Evolutionary conservation across 768 basidiomycete genomes (phyloP), one percentile per base, ranked within the genome.

Genomic region (Macrolepiota albuminosa): DNA sequence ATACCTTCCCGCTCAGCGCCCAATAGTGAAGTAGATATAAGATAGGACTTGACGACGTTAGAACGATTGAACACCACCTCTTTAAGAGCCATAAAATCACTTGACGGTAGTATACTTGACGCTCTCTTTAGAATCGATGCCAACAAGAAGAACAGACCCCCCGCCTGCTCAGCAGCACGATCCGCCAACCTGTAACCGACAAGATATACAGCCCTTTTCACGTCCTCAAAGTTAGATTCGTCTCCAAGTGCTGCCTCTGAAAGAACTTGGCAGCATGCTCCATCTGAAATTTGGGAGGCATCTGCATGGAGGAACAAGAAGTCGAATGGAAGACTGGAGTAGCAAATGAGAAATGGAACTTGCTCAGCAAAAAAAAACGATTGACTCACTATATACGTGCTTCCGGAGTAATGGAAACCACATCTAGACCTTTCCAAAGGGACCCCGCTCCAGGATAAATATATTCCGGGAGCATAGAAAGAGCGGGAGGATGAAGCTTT

Each of bases 381-480:
- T 29, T 8, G 8, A 61, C 63, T 60, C 54, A 68, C 67, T 62
- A 40, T 42, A 26, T 18, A 13, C 60, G 62, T 10, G 73, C 34
- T 42, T 68, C 58, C 10, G 68, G 11, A 13, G 70, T 65, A 0
- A 64, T 62, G 0, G 73, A 70, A 26, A 59, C 51, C 9, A 76
- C 39, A 29, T 74, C 64, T 2, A 74, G 34, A 16, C 69, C 74
- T 13, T 68, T 64, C 84, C 81, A 85, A 6, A 87, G 58, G 9
- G 75, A 67, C 16, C 67, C 70, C 46, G 74, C 63, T 4, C 68
- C 66, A 4, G 85, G 83, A 62, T 80, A 70, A n/a, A 86, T 54
- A 61, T 70, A 68, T 57, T 81, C 73, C 31, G 78, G 59, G 4
- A 90, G 61, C 37, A 75, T 72, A 18, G 68, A 66, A 6, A 87